phyloP scores from a whole-genome alignment of 495 filamentous ascomycete genomes.

The Penicillium bovifimosum region DNA sequence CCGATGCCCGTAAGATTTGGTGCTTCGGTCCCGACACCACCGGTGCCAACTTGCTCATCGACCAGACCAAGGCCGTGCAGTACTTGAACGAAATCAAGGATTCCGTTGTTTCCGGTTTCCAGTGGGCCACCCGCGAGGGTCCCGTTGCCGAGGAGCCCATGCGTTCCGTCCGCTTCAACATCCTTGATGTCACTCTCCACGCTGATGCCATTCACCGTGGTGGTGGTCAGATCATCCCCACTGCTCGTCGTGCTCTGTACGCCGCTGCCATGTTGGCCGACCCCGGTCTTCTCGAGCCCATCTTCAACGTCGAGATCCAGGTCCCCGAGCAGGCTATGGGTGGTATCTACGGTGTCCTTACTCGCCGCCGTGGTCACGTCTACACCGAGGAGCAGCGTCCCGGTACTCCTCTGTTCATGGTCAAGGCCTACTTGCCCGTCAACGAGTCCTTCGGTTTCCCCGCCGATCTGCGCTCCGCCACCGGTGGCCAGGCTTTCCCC shows the following conservation, averaged over 20 bases:
- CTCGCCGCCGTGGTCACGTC: constrained; percentile 96
- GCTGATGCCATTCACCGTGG: constrained; percentile 99
- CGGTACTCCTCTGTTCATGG: constrained; percentile 97
- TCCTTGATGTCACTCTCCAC: constrained; percentile 98
- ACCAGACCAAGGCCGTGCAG: constrained; percentile 99
- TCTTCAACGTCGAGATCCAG: constrained; percentile 99
- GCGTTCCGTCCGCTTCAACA: constrained; percentile 95
- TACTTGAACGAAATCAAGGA: constrained; percentile 99
- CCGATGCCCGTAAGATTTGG: constrained; percentile 99
- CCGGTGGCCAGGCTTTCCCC: constrained; percentile 97
- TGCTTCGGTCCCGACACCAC: constrained; percentile 97
- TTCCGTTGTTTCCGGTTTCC: constrained; percentile 98
- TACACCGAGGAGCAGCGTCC: constrained; percentile 97
- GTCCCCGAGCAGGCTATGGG: constrained; percentile 98
- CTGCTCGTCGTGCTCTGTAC: constrained; percentile 94
- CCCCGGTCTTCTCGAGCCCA: constrained; percentile 86
- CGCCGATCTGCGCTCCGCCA: constrained; percentile 87
- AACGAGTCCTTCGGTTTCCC: constrained; percentile 99
- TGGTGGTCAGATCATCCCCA: constrained; percentile 98
- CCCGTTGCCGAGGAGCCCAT: constrained; percentile 97
- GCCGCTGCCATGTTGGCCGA: constrained; percentile 87
- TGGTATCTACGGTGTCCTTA: constrained; percentile 99
- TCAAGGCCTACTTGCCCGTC: constrained; percentile 99
- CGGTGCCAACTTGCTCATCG: constrained; percentile 96
- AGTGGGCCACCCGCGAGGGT: constrained; percentile 98